Percentiles rank a stretch among this genome's conserved stretches.
phyloP scores from a whole-genome alignment of 2,329 filamentous ascomycete genomes.

The Hymenoscyphus occultus region DNA sequence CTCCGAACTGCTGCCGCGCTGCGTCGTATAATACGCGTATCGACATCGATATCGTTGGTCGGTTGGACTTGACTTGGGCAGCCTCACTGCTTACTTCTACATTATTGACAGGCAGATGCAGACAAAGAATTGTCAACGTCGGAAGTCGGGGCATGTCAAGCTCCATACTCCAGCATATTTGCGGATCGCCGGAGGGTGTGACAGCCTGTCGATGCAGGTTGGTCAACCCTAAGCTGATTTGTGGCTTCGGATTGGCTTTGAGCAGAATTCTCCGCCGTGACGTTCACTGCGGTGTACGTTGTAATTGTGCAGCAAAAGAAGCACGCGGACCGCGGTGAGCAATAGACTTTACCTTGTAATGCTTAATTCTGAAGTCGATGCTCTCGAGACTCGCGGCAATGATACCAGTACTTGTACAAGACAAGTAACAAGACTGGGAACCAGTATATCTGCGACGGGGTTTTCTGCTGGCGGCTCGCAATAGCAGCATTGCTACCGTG shows the following conservation, averaged over 20 bases:
- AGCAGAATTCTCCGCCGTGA: not conserved
- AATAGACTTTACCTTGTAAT: not conserved
- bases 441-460: no score
- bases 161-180: not conserved
- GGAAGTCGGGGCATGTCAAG: not conserved
- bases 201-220: not conserved
- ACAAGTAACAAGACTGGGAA: no score
- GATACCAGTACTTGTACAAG: no score
- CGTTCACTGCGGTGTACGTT: no score
- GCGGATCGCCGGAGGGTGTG: conserved; percentile 10
- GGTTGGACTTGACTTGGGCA: no score
- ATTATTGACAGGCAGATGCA: no score
- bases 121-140: not conserved
- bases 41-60: no score
- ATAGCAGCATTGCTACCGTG: no score
- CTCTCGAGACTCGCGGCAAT: not conserved
- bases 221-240: not conserved
- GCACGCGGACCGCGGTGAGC: not conserved
- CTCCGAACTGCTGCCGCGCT: no score
- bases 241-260: not conserved
- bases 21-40: no score
- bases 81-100: no score
- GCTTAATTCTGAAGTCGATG: not conserved
- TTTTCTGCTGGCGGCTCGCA: no score
- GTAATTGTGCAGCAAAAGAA: not conserved